Evolutionary conservation across 2,329 filamentous ascomycete species (phyloP).

Genomic region (Peltaster fructicola): DNA sequence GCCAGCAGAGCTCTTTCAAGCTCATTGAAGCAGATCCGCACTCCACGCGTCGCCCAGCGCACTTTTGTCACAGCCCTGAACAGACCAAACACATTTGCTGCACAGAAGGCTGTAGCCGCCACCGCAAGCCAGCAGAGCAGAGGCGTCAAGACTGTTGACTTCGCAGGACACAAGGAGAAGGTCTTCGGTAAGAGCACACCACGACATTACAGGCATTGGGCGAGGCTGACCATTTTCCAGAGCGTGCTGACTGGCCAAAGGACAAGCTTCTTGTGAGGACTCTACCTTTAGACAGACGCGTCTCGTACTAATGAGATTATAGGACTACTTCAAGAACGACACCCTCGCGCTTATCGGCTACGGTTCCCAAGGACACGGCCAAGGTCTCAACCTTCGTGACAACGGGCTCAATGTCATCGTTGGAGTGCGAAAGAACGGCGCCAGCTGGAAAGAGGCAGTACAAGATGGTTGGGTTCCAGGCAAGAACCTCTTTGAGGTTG

Average conservation of each 20-base stretch:
- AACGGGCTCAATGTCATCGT: constrained; percentile 98
- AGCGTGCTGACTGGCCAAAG: constrained; percentile 95
- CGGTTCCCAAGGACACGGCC: constrained; percentile 93
- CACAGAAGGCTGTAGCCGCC: constrained; percentile 27
- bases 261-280: constrained; percentile 81
- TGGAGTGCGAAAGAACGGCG: constrained; percentile 93
- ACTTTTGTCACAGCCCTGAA: constrained; percentile 39
- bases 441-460: constrained; percentile 94
- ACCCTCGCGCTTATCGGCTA: constrained; percentile 98
- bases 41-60: constrained; percentile 34
- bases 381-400: constrained; percentile 98
- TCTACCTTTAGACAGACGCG: constrained; percentile 6
- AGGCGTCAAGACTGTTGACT: constrained; percentile 97
- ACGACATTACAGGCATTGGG: no score
- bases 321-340: constrained; percentile 99
- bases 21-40: constrained; percentile 36
- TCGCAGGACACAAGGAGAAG: constrained; percentile 84
- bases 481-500: constrained; percentile 97
- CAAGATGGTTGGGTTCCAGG: constrained; percentile 96
- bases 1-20: constrained; percentile 45
- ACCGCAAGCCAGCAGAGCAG: constrained; percentile 49
- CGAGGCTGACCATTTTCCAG: constrained; percentile 34
- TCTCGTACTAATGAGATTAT: constrained; percentile 13
- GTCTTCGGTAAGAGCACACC: constrained; percentile 87
- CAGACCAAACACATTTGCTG: constrained; percentile 25